Evolutionary conservation across 1,284 basidiomycete genomes (phyloP), one percentile per base, ranked within the genome.

Genomic region (Erythrobasidium hasegawianum): DNA sequence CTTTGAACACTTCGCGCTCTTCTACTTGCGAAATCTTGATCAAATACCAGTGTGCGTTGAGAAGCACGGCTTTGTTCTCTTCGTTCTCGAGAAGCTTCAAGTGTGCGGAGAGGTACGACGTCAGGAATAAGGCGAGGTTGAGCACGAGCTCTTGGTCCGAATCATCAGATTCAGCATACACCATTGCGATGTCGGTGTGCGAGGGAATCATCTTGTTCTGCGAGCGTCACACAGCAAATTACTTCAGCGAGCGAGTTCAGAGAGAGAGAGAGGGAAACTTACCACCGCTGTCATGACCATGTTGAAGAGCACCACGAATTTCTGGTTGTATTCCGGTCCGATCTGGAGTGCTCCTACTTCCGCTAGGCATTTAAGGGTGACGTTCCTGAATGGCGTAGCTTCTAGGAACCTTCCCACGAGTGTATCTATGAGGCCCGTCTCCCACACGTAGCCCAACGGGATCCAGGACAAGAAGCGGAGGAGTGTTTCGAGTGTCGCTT

Each of bases 1-100:
- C 97, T 80, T 98, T 99, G 86, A 98, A 98, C 70, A 99, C 88
- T 78, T 99, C 96, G 60, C 95, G 86, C 77, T 99, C 96, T 74
- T 97, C 95, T 27, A 99, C 96, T 73, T 95, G 94, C 0, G 91
- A 95, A 53, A 99, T 87, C 79, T 98, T 98, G 78, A 98, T 92
- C 83, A 99, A 90, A 80, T 98, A 99, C 38, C 97, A 81, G 79
- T 99, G 96, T 0, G 95, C 93, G 76, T 97, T 97, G 68, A 96
- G 84, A 22, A 99, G 83, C 0, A 98, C 89, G 74, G 97, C 94
- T 60, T 90, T 89, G 76, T 95, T 91, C 61, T 86, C 81, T 69
- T 93, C 89, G 11, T 88, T 92, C 79, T 99, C 96, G 53, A 98
- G 89, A 16, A 91, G 86, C 52, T 88, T 88, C 33, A 97, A 84